Conservation (phyloP, 192 early-diverging fungal genomes). For the Gaertneriomyces semiglobifer region DNA sequence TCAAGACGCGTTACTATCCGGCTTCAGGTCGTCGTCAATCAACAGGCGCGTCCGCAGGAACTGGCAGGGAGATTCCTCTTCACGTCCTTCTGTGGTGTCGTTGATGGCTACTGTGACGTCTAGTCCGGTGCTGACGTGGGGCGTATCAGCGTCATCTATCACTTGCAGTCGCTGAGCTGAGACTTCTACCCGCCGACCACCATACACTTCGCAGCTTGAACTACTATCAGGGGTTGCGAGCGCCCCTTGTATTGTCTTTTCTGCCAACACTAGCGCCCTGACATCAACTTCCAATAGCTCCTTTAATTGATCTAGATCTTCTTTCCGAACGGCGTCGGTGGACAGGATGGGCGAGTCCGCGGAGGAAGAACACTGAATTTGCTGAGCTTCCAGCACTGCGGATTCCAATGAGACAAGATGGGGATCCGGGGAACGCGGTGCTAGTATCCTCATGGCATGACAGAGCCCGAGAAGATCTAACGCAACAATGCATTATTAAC, state of each 20-base stretch:
- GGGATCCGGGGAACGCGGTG: conserved; percentile 15
- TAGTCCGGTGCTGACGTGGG: no score
- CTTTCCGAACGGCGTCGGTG: background rate
- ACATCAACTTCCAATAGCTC: conserved; percentile 9
- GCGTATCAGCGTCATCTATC: no score
- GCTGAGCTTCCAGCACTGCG: conserved; percentile 7
- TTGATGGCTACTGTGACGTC: no score
- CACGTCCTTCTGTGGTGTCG: no score
- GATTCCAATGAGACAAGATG: conserved; percentile 16
- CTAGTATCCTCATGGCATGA: conserved; percentile 22
- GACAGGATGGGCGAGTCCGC: background rate
- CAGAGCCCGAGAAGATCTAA: conserved; percentile 21
- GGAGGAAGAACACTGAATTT: background rate
- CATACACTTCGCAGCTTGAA: no score
- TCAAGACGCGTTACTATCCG: no score
- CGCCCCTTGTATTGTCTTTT: background rate
- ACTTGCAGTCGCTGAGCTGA: no score
- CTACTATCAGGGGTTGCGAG: no score
- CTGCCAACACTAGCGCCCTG: background rate
- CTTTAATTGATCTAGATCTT: conserved; percentile 6
- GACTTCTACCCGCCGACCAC: no score
- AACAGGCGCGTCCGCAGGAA: no score
- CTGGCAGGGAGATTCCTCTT: no score
- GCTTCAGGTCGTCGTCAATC: no score
- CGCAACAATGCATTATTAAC: background rate